Evolutionary conservation across 345 rosid genomes (phyloP).

Genomic region (Lepidium aucheri): DNA sequence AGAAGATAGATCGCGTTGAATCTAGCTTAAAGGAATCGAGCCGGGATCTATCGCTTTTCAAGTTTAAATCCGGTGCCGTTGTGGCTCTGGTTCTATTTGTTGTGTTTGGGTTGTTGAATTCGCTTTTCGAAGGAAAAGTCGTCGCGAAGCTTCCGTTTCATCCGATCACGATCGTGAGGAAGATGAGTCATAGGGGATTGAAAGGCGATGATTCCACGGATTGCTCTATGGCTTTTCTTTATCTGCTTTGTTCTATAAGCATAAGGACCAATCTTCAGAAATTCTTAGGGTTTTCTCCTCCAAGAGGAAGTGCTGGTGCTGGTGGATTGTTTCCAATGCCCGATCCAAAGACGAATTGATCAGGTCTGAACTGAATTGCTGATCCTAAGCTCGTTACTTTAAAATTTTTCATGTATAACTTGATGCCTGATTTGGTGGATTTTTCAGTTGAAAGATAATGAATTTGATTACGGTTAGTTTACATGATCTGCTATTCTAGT

Average conservation of each 20-base stretch:
- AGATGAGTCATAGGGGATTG: constrained; percentile 93
- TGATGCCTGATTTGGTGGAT: background rate
- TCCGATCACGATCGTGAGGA: constrained; percentile 70
- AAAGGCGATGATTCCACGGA: constrained; percentile 79
- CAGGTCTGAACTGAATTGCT: background rate
- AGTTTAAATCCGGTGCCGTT: constrained; percentile 98
- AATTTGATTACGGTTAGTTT: background rate
- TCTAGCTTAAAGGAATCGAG: constrained; percentile 81
- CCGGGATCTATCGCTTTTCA: constrained; percentile 92
- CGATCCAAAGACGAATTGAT: constrained; percentile 70
- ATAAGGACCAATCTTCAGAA: constrained; percentile 79
- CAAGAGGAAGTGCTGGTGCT: constrained; percentile 47
- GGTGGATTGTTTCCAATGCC: constrained; percentile 78
- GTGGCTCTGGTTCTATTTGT: constrained; percentile 87
- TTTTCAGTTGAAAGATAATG: background rate
- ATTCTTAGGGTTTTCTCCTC: constrained; percentile 65
- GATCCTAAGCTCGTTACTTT: background rate
- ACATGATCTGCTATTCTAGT: background rate
- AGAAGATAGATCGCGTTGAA: constrained; percentile 96
- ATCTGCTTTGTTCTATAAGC: constrained; percentile 72
- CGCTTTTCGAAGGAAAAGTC: constrained; percentile 85
- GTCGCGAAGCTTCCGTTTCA: constrained; percentile 93
- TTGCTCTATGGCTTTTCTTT: constrained; percentile 83
- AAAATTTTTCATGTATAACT: background rate
- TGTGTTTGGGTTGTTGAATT: constrained; percentile 81